phyloP scores from a whole-genome alignment of 768 basidiomycete genomes.

The Nidula microcarpa region DNA sequence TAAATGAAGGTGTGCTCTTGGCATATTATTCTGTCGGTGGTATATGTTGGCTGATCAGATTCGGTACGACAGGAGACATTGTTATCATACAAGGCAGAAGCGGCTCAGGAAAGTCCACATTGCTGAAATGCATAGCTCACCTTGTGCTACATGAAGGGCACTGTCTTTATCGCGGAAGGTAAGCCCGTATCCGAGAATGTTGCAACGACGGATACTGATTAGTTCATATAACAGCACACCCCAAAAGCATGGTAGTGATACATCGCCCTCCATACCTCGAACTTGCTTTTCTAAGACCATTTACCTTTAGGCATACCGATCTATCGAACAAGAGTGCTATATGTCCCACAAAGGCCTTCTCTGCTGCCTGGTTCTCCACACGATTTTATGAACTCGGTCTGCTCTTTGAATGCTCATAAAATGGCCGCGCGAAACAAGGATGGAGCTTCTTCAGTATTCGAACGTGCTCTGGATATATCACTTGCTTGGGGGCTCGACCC shows the following conservation, averaged over 20 bases:
- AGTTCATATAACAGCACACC: conserved; percentile 35
- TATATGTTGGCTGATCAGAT: neutral
- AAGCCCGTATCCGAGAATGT: conserved; percentile 1
- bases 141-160: conserved; percentile 68
- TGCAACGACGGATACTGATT: neutral
- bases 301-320: conserved; percentile 53
- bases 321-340: conserved; percentile 77
- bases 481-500: conserved; percentile 63
- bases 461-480: conserved; percentile 50
- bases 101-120: conserved; percentile 77
- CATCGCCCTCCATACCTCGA: conserved; percentile 1
- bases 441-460: conserved; percentile 13
- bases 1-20: conserved; percentile 46
- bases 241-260: conserved; percentile 38
- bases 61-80: conserved; percentile 51
- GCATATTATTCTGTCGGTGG: neutral
- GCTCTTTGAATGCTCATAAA: conserved; percentile 47
- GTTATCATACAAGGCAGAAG: conserved; percentile 76
- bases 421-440: conserved; percentile 15
- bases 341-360: conserved; percentile 86
- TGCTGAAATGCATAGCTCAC: conserved; percentile 84
- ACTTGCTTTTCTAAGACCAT: neutral
- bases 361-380: conserved; percentile 80
- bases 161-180: conserved; percentile 68
- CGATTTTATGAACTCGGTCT: conserved; percentile 62